Conservation (phyloP, 2,329 filamentous ascomycete genomes). For the Diaporthe helianthi region DNA sequence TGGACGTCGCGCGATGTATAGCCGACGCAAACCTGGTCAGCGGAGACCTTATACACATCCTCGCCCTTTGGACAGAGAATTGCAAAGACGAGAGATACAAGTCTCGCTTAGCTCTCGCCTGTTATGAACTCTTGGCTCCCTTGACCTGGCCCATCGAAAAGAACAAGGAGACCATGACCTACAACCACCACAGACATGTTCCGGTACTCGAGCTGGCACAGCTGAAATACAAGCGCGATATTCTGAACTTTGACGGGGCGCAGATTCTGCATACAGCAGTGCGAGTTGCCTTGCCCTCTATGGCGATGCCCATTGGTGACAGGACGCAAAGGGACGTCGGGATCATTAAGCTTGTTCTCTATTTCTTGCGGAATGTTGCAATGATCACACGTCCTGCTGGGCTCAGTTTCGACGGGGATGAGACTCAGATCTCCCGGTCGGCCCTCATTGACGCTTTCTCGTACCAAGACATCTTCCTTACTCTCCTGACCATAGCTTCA, state of each 20-base stretch:
- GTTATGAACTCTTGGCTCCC: conserved; percentile 88
- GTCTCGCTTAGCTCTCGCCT: conserved; percentile 81
- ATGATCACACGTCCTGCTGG: conserved; percentile 80
- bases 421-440: conserved; percentile 86
- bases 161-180: conserved; percentile 80
- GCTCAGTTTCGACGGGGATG: conserved; percentile 82
- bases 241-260: conserved; percentile 82
- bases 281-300: conserved; percentile 81
- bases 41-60: conserved; percentile 87
- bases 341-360: conserved; percentile 88
- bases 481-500: conserved; percentile 85
- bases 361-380: conserved; percentile 87
- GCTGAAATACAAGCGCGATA: conserved; percentile 85
- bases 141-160: conserved; percentile 93
- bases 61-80: conserved; percentile 80
- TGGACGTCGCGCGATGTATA: conserved; percentile 93
- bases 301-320: conserved; percentile 80
- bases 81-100: conserved; percentile 76
- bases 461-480: conserved; percentile 86
- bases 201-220: conserved; percentile 90
- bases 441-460: conserved; percentile 88
- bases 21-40: conserved; percentile 91
- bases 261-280: conserved; percentile 82
- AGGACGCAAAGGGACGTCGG: conserved; percentile 83
- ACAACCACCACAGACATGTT: conserved; percentile 91